Evolutionary conservation across 176 grass and related monocot genomes (phyloP), one percentile per base, ranked within the genome.

Genomic region (Carex parvula): DNA sequence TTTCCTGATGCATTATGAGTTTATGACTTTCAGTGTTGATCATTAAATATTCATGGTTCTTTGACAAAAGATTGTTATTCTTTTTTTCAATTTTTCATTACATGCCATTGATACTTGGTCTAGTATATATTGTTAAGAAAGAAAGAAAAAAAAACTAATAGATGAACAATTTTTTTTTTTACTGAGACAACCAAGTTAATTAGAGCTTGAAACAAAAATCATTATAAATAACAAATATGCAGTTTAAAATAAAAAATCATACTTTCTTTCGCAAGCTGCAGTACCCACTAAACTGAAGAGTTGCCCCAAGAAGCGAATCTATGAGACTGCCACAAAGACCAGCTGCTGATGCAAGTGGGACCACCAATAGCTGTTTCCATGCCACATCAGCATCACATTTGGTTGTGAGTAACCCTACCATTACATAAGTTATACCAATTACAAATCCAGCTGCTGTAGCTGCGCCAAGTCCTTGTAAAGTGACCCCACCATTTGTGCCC

Each of bases 271-370:
- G 85, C 53, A 98, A 80, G 30, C 77, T 94, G 81, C 95, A 98
- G 81, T 94, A 94, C 66, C 92, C 95, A 80, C 92, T 98, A 61
- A 91, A 98, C 76, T 98, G 89, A 82, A 98, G 89, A 32, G 95
- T 98, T 26, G 95, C 95, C 81, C 95, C 95, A 37, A 98, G 62
- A 20, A 98, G 82, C n/a, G 95, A 98, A 91, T 98, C 95, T 79
- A 94, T 94, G 58, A 98, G 66, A 92, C 95, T 98, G 12, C 95
- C 95, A 29, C 84, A 39, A 86, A 98, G 86, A 81, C 95, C 95
- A 68, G 87, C 89, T 41, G 84, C 84, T 79, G 87, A 86, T 63
- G 95, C 88, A 48, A 98, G 84, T 37, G 95, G 95, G 79, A 94
- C 57, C 64, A 87, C 67, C 53, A 94, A 75, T 21, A 98, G 86